Evolutionary conservation across 805 yeast species (phyloP), one percentile per base, ranked within the genome.

Genomic region (Lachancea kluyveri): DNA sequence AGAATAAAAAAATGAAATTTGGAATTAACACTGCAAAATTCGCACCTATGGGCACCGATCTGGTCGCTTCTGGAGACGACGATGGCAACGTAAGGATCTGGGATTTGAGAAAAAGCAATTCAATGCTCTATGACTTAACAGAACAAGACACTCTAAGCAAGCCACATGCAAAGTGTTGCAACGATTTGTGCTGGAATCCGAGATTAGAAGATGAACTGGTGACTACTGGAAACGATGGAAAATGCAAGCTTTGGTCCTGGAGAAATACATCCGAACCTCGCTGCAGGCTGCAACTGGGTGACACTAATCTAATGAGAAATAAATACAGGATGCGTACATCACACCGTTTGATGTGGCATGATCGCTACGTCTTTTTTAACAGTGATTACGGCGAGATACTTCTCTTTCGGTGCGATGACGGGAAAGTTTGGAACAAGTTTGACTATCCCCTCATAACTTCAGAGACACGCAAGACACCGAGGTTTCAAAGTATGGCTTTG

Each of bases 41-140:
- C 90, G 79, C 82, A 27, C 95, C 95, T 0, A 59, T 61, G 6
- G 61, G 72, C 39, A 57, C 74, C 0, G 59, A 79, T 45, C 39
- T 81, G 3, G 60, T 88, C 2, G 87, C 88, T 0, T 69, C 86
- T 4, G 95, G 95, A 1, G 87, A 90, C 13, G 69, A 74, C 11
- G 85, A 80, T 44, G 96, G 96, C 0, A 78, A 78, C 27, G 77
- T 82, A 6, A 68, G 82, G 31, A 51, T 88, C 0, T 88, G 96
- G 96, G 97, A 88, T 52, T 70, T 86, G 8, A 60, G 97, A 40
- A 45, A 29, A 45, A 34, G 35, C 23, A 47, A 39, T 33, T 30
- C 49, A 22, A 37, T 43, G 13, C 43, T 46, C 9, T 43, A 51
- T 9, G 59, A 60, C 14, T 36, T 50, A 26, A 42, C 42, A 21